Evolutionary conservation across 495 filamentous ascomycete species (phyloP).

Genomic region (Penicillium nucicola): DNA sequence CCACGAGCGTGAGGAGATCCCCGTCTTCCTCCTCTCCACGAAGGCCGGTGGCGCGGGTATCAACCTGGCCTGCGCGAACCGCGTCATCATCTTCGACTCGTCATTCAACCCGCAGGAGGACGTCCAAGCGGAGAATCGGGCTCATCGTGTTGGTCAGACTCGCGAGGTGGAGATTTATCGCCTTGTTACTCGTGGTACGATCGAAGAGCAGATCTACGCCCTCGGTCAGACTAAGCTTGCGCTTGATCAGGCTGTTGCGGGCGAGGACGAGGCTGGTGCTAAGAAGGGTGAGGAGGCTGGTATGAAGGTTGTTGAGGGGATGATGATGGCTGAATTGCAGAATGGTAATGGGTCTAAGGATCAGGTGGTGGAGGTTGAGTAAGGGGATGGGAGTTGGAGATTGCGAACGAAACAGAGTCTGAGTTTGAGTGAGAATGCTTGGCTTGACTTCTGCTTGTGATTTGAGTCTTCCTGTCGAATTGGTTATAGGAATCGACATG

Average conservation of each 20-base stretch:
- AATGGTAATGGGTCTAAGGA: slow-evolving; percentile 8
- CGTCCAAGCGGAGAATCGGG: slow-evolving; percentile 92
- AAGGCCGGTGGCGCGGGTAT: slow-evolving; percentile 93
- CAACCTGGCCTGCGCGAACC: slow-evolving; percentile 92
- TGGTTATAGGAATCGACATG: no score
- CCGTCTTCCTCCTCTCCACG: slow-evolving; percentile 89
- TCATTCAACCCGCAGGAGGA: slow-evolving; percentile 97
- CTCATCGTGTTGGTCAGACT: slow-evolving; percentile 89
- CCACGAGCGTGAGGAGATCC: slow-evolving; percentile 69
- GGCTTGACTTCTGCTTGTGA: no score
- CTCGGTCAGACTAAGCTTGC: slow-evolving; percentile 88
- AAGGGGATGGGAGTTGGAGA: slow-evolving; percentile 17
- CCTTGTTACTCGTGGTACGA: slow-evolving; percentile 76
- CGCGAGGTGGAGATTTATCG: slow-evolving; percentile 82
- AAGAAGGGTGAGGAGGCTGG: slow-evolving; percentile 55
- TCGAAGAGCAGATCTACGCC: slow-evolving; percentile 90
- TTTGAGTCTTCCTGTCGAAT: no score
- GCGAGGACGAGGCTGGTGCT: slow-evolving; percentile 48
- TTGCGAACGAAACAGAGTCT: not conserved
- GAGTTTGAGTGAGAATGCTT: no score
- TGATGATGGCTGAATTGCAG: slow-evolving; percentile 44
- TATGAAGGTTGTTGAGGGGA: slow-evolving; percentile 61
- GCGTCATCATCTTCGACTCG: slow-evolving; percentile 95
- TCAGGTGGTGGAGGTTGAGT: slow-evolving; percentile 38
- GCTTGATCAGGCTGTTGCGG: slow-evolving; percentile 82